Percentiles rank a stretch among this genome's conserved stretches.
phyloP scores from a whole-genome alignment of 1,284 basidiomycete genomes.

The Kwoniella shivajii region DNA sequence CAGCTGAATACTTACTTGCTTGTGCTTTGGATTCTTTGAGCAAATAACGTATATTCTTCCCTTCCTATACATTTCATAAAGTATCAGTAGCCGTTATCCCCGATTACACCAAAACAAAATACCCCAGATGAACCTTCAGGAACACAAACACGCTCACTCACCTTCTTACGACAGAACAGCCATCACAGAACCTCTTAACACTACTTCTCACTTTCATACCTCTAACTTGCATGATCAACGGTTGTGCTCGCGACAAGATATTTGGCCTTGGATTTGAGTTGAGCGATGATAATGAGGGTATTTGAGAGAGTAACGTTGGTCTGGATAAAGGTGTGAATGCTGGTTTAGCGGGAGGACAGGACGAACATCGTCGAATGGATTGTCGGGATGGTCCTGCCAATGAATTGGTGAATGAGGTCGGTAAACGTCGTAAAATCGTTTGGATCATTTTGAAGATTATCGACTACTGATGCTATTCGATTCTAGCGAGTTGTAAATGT shows the following conservation, averaged over 20 bases:
- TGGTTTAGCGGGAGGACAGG: constrained; percentile 16
- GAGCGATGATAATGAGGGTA: constrained; percentile 6
- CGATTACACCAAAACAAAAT: background rate
- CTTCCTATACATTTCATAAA: constrained; percentile 60
- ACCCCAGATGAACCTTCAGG: background rate
- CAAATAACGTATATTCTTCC: constrained; percentile 93
- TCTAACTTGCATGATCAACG: constrained; percentile 51
- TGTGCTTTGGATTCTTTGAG: constrained; percentile 93
- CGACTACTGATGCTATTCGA: background rate
- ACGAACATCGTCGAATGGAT: constrained; percentile 17
- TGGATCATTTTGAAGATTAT: constrained; percentile 11
- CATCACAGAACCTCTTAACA: constrained; percentile 89
- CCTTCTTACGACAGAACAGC: constrained; percentile 75
- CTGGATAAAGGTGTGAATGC: constrained; percentile 10
- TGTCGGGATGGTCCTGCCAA: constrained; percentile 4
- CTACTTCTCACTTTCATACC: constrained; percentile 97
- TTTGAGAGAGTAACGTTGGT: constrained; percentile 6
- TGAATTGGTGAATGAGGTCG: background rate
- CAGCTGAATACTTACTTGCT: constrained; percentile 72
- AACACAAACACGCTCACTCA: constrained; percentile 26
- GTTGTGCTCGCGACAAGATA: constrained; percentile 1
- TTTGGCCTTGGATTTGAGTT: background rate
- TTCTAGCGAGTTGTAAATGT: background rate
- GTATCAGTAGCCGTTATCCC: background rate
- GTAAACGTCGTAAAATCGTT: constrained; percentile 8